Evolutionary conservation across 352 stramenopile species (phyloP).

Genomic region (Globisporangium megalacanthum): DNA sequence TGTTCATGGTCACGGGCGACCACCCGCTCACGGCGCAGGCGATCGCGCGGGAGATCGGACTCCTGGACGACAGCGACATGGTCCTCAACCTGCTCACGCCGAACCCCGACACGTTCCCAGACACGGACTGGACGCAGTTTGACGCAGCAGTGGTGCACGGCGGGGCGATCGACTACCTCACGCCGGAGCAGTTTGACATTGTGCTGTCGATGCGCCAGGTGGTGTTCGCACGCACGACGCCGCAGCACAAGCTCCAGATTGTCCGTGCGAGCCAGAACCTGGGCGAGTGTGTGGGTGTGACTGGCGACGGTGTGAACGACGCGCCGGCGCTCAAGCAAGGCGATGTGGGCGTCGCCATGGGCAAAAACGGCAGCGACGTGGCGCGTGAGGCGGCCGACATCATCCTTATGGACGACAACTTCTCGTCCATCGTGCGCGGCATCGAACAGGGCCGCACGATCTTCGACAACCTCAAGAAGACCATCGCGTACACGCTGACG

Average conservation of each 20-base stretch:
- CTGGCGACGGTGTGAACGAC: conserved; percentile 81
- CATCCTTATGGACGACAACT: conserved; percentile 95
- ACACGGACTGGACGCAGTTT: conserved; percentile 20
- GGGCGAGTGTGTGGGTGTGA: conserved; percentile 51
- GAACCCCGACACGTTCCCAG: conserved; percentile 12
- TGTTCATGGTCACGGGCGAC: conserved; percentile 92
- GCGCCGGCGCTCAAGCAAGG: conserved; percentile 64
- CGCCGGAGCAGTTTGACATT: conserved; percentile 24
- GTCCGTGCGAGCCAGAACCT: conserved; percentile 41
- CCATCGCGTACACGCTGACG: conserved; percentile 88
- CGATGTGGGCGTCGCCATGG: conserved; percentile 97
- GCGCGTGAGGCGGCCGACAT: conserved; percentile 92
- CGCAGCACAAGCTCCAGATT: conserved; percentile 87
- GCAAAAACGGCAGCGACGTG: conserved; percentile 92
- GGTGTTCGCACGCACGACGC: conserved; percentile 93
- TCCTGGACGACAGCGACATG: conserved; percentile 44
- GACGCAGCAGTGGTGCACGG: conserved; percentile 66
- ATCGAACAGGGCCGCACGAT: conserved; percentile 52
- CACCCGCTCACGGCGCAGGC: conserved; percentile 82
- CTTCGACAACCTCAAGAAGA: conserved; percentile 92
- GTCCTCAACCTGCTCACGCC: conserved; percentile 32
- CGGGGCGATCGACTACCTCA: conserved; percentile 23
- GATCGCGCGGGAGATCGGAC: conserved; percentile 79
- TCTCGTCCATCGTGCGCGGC: conserved; percentile 90
- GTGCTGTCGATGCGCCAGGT: conserved; percentile 49